A percentile compares a stretch with the other conserved stretches of the same genome.
These are phyloP conservation scores for Amaranthus cruentus DNA, from an alignment of 148 eudicot species.

Conservation along the genomic window DNA sequence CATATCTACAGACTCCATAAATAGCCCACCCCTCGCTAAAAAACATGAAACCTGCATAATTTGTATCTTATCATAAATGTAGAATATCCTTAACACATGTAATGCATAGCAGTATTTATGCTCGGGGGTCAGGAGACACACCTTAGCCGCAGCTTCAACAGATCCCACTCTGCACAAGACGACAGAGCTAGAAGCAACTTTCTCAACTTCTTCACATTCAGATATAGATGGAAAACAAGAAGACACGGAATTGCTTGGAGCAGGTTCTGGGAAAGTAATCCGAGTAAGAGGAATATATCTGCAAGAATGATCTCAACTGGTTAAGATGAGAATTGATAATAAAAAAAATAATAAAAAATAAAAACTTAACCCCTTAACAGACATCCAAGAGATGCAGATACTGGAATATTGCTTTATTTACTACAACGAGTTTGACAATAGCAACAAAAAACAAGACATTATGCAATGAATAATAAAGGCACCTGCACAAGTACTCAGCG, in stretches of 20 bases:
- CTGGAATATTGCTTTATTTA: background rate
- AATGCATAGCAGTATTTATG: conserved; percentile 1
- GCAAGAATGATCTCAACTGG: conserved; percentile 20
- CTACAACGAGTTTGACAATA: background rate
- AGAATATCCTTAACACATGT: conserved; percentile 2
- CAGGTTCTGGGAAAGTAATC: conserved; percentile 32
- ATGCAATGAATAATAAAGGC: background rate
- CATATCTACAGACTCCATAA: background rate
- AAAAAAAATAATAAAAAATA: background rate
- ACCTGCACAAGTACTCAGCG: conserved; percentile 87
- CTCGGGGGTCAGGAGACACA: conserved; percentile 9
- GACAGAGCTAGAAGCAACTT: conserved; percentile 52
- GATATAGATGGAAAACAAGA: conserved; percentile 66
- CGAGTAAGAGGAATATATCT: conserved; percentile 87
- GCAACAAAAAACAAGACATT: background rate
- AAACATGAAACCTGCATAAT: background rate
- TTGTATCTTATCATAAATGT: background rate
- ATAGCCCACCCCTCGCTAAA: background rate
- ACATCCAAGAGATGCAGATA: background rate
- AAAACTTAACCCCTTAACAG: background rate
- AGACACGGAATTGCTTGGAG: conserved; percentile 29
- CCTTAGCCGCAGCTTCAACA: conserved; percentile 82
- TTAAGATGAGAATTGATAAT: conserved; percentile 15
- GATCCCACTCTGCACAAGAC: conserved; percentile 66
- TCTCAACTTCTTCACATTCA: conserved; percentile 58